Evolutionary conservation across 2,329 filamentous ascomycete species (phyloP).

Genomic region (Lecanosticta acicola): DNA sequence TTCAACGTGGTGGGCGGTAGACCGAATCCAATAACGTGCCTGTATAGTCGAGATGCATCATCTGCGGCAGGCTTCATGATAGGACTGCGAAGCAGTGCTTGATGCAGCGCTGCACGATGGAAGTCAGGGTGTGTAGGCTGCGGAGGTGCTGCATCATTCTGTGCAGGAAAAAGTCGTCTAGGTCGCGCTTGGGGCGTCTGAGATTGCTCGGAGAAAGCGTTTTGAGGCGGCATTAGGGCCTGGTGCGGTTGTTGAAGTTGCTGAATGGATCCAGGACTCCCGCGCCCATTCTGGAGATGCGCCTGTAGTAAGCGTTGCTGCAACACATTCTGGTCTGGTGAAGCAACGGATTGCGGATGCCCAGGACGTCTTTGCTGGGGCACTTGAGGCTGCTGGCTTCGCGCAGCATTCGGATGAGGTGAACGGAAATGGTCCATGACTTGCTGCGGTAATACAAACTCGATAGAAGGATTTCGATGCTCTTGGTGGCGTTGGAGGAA

Average conservation of each 20-base stretch:
- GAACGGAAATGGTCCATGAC: slow-evolving; percentile 8
- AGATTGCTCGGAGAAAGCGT: neutral
- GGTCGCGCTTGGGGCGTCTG: neutral
- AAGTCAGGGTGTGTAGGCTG: slow-evolving; percentile 43
- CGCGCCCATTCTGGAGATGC: slow-evolving; percentile 1
- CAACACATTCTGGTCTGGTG: neutral
- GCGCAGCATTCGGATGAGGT: slow-evolving; percentile 1
- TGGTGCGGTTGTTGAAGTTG: neutral
- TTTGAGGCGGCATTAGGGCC: neutral
- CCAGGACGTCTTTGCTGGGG: slow-evolving; percentile 1
- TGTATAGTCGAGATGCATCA: slow-evolving; percentile 43
- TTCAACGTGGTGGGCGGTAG: slow-evolving; percentile 41
- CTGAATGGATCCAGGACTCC: neutral
- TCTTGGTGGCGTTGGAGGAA: neutral
- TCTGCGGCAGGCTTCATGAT: slow-evolving; percentile 27
- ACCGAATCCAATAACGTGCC: slow-evolving; percentile 51
- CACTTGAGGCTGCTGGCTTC: slow-evolving; percentile 9
- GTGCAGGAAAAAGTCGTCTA: neutral
- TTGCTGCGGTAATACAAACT: slow-evolving; percentile 5
- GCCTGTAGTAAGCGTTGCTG: slow-evolving; percentile 6
- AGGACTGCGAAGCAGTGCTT: slow-evolving; percentile 53
- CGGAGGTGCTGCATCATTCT: slow-evolving; percentile 11
- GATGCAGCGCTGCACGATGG: slow-evolving; percentile 50
- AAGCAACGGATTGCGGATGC: slow-evolving; percentile 2
- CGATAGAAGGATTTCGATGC: neutral